Evolutionary conservation across 1,284 basidiomycete species (phyloP).

Genomic region (Golubevia sp.): DNA sequence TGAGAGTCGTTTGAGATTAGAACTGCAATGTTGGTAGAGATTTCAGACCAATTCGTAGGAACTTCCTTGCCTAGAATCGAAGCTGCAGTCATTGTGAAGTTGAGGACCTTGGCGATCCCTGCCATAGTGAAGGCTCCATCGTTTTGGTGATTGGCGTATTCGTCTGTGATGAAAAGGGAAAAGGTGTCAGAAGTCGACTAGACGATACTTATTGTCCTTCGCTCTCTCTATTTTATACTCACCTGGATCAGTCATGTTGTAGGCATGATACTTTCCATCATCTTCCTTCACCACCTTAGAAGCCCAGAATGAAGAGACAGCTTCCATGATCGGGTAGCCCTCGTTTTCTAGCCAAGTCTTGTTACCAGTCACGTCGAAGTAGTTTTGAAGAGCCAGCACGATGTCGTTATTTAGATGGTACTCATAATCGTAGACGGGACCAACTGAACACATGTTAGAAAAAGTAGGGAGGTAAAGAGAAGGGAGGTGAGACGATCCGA

Average conservation of each 20-base stretch:
- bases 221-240: conserved; percentile 4
- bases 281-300: conserved; percentile 21
- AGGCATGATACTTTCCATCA: conserved; percentile 17
- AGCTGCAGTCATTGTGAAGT: conserved; percentile 18
- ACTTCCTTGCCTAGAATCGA: conserved; percentile 13
- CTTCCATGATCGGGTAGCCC: conserved; percentile 36
- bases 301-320: conserved; percentile 34
- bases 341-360: conserved; percentile 25
- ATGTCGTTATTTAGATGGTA: conserved; percentile 49
- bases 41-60: conserved; percentile 24
- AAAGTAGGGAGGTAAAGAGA: no score
- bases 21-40: conserved; percentile 17
- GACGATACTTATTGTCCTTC: background rate
- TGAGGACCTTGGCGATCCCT: conserved; percentile 23
- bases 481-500: no score
- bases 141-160: conserved; percentile 27
- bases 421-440: conserved; percentile 27
- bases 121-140: conserved; percentile 34
- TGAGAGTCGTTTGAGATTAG: conserved; percentile 11
- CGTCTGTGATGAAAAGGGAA: conserved; percentile 15
- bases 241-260: conserved; percentile 24
- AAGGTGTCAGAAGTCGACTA: background rate
- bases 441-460: no score
- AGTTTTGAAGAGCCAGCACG: conserved; percentile 28
- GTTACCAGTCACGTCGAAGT: conserved; percentile 37